A percentile compares a stretch with the other conserved stretches of the same genome.
These are phyloP conservation scores for Aureobasidium sp. DNA, from an alignment of 2,329 filamentous ascomycete species.

Conservation along the genomic window DNA sequence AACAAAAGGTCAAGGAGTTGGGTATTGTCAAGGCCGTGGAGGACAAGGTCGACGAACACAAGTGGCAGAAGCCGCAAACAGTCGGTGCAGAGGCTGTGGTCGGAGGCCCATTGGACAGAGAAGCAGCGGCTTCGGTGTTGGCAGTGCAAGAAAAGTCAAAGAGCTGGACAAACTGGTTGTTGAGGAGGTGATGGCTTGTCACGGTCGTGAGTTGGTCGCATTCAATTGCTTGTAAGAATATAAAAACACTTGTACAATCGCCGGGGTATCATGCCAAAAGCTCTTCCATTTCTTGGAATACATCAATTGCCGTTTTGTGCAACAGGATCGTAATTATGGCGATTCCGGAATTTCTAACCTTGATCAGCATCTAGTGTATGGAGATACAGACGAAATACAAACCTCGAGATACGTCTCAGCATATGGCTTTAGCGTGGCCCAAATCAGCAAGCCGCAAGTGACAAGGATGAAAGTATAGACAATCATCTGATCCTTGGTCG, in stretches of 20 bases:
- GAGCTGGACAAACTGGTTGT: slow-evolving; percentile 39
- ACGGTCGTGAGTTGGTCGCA: neutral
- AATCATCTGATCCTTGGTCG: slow-evolving; percentile 56
- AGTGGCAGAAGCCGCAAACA: slow-evolving; percentile 17
- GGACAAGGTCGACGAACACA: slow-evolving; percentile 17
- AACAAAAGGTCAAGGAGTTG: slow-evolving; percentile 16
- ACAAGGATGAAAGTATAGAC: slow-evolving; percentile 58
- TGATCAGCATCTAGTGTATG: slow-evolving; percentile 7
- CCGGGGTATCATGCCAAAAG: slow-evolving; percentile 7
- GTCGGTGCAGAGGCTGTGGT: slow-evolving; percentile 13
- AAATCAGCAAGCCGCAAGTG: slow-evolving; percentile 50
- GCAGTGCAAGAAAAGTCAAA: slow-evolving; percentile 30
- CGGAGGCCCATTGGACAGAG: slow-evolving; percentile 39
- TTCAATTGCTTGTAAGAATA: slow-evolving; percentile 14
- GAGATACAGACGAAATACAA: slow-evolving; percentile 19
- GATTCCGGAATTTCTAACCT: slow-evolving; percentile 36
- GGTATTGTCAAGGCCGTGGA: slow-evolving; percentile 27
- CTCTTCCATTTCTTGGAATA: neutral
- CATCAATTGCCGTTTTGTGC: slow-evolving; percentile 13
- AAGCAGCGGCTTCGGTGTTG: slow-evolving; percentile 33
- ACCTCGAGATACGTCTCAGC: slow-evolving; percentile 48
- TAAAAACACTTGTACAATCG: slow-evolving; percentile 12
- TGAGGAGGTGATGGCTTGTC: slow-evolving; percentile 25
- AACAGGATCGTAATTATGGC: slow-evolving; percentile 44
- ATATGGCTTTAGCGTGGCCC: slow-evolving; percentile 52